These are phyloP conservation scores for Mortierella hygrophila DNA, from an alignment of 192 early-diverging fungal species.

Conservation along the genomic window DNA sequence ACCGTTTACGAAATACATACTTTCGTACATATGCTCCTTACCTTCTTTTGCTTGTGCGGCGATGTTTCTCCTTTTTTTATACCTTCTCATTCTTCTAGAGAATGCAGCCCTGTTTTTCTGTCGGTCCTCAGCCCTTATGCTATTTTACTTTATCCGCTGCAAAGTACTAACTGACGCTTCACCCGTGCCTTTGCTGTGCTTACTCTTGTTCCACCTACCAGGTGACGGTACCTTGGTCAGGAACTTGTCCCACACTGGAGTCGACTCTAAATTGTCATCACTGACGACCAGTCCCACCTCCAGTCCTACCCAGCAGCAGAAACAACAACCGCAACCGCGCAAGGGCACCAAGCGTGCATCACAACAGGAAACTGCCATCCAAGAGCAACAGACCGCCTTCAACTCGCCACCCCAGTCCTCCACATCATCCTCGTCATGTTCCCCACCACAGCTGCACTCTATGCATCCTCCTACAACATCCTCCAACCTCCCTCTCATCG, in stretches of 20 bases:
- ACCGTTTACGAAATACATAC: background rate
- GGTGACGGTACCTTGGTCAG: constrained; percentile 22
- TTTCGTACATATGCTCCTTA: background rate
- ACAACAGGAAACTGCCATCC: background rate
- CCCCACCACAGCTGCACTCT: constrained; percentile 30
- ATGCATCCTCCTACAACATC: constrained; percentile 4
- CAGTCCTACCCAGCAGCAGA: constrained; percentile 19
- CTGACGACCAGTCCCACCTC: background rate
- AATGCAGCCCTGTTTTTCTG: constrained; percentile 11
- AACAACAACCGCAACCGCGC: constrained; percentile 3
- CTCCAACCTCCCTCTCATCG: constrained; percentile 8
- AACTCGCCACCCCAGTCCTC: constrained; percentile 23
- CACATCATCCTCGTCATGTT: constrained; percentile 14
- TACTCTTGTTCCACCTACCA: background rate
- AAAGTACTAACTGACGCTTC: constrained; percentile 7
- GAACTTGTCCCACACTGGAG: background rate
- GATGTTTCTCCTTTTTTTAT: constrained; percentile 10
- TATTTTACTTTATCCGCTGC: constrained; percentile 11
- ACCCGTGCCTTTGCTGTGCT: background rate
- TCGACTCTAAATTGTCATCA: constrained; percentile 5
- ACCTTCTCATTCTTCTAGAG: constrained; percentile 1
- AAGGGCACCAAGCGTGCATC: constrained; percentile 12
- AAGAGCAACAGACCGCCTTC: background rate
- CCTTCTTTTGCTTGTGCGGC: background rate
- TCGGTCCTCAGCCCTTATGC: background rate